These are phyloP conservation scores for Alternaria arbusti DNA, from an alignment of 2,329 filamentous ascomycete genomes.

Conservation along the genomic window DNA sequence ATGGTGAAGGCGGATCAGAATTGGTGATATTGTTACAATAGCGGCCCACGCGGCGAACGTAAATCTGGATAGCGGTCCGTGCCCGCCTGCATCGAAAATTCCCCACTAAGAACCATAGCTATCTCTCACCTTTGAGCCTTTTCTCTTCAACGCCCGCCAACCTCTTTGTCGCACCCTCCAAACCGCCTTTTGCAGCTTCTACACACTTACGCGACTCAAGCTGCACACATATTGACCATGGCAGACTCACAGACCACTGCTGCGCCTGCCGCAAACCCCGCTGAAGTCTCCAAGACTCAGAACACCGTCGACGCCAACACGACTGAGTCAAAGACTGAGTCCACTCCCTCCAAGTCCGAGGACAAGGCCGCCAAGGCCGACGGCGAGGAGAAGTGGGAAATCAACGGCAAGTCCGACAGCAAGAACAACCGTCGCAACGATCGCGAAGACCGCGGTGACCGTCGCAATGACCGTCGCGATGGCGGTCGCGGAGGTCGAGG, in stretches of 20 bases:
- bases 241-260: conserved; percentile 29
- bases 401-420: conserved; percentile 25
- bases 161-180: background rate
- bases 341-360: conserved; percentile 7
- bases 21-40: conserved; percentile 7
- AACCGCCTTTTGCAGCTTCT: background rate
- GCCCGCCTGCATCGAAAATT: conserved; percentile 17
- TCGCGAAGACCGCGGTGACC: conserved; percentile 19
- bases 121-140: conserved; percentile 7
- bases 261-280: conserved; percentile 26
- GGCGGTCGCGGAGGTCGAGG: conserved; percentile 18
- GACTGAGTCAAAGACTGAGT: conserved; percentile 18
- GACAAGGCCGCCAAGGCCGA: conserved; percentile 4
- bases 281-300: conserved; percentile 22
- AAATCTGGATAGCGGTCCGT: conserved; percentile 4
- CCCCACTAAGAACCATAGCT: conserved; percentile 17
- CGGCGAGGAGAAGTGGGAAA: conserved; percentile 26
- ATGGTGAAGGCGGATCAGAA: conserved; percentile 34
- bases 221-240: conserved; percentile 20
- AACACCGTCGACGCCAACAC: conserved; percentile 14
- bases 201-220: conserved; percentile 10
- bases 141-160: conserved; percentile 2
- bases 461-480: conserved; percentile 12
- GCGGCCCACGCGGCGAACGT: conserved; percentile 7
- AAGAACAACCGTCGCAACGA: conserved; percentile 20